A percentile compares a stretch with the other conserved stretches of the same genome.
phyloP scores from a whole-genome alignment of 805 yeast genomes.

The Torulaspora indica region DNA sequence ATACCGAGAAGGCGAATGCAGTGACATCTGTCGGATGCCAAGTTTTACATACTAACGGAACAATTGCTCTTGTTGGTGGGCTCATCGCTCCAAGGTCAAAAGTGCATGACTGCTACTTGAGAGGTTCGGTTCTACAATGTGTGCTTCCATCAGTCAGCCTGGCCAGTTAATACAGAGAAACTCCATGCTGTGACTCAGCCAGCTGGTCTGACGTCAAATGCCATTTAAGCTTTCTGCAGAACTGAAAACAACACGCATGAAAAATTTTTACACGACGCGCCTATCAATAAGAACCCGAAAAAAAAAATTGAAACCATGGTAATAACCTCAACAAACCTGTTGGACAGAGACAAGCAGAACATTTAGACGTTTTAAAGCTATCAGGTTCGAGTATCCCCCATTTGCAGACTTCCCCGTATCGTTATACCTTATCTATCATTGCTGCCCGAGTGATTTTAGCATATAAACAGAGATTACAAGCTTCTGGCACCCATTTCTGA shows the following conservation, averaged over 20 bases:
- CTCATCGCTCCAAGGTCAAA: conserved; percentile 16
- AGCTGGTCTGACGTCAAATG: too few species aligned
- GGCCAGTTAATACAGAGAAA: conserved; percentile 19
- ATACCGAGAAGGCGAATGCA: background rate
- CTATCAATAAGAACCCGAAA: conserved; percentile 7
- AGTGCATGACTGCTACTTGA: conserved; percentile 18
- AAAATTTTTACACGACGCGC: conserved; percentile 14
- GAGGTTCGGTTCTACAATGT: conserved; percentile 31
- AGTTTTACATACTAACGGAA: conserved; percentile 20
- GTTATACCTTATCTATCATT: background rate
- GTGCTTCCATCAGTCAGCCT: conserved; percentile 30
- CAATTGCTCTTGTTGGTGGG: conserved; percentile 30
- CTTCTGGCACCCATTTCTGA: background rate
- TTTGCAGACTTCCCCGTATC: too few species aligned
- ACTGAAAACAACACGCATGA: background rate
- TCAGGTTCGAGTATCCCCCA: background rate
- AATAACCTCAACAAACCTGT: conserved; percentile 1
- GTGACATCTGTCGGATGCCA: conserved; percentile 18
- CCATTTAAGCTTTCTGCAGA: background rate
- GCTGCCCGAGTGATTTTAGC: background rate
- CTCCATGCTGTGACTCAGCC: background rate
- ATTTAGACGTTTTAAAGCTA: background rate
- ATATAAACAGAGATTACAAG: background rate
- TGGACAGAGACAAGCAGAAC: background rate
- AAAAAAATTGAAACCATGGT: conserved; percentile 5